Base-by-base conservation (phyloP, 1,139 yeast species). In the Saccharomycopsis crataegensis region DNA sequence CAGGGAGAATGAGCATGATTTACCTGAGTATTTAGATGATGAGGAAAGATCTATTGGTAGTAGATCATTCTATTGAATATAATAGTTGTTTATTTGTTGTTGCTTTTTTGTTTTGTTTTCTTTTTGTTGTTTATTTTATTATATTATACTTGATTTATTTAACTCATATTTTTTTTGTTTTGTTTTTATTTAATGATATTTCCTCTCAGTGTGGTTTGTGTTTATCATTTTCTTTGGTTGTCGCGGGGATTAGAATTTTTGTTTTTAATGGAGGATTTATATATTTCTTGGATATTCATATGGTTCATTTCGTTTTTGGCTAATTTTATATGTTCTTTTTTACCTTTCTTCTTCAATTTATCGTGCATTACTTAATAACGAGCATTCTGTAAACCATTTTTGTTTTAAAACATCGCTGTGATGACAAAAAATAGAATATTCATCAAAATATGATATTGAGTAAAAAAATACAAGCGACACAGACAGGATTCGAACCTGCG, bases 401-500 rank as follows among this genome's bases (percentile, higher is more conserved):
- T n/a, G n/a, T n/a, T n/a, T n/a, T n/a, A n/a, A n/a, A n/a, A n/a
- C n/a, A n/a, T n/a, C n/a, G n/a, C n/a, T n/a, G n/a, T n/a, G n/a
- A n/a, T n/a, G n/a, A n/a, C n/a, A n/a, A n/a, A n/a, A n/a, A n/a
- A n/a, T n/a, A n/a, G n/a, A n/a, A n/a, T n/a, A n/a, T n/a, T n/a
- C n/a, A n/a, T n/a, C n/a, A n/a, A n/a, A n/a, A n/a, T n/a, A n/a
- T n/a, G n/a, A n/a, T n/a, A n/a, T n/a, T n/a, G n/a, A 22, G 28
- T 4, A 22, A 22, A 22, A 42, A 42, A 42, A 42, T 16, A 42
- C 12, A 16, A 42, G 16, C 44, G 44, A 14, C 16, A 11, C 12
- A 11, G 16, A 86, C 88, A 82, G 88, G 88, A 82, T 81, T 83
- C 83, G 88, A 83, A 83, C 89, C 88, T 82, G 86, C 86, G 89